phyloP scores from a whole-genome alignment of 78 protist genomes.

The Protostelium mycophagum region DNA sequence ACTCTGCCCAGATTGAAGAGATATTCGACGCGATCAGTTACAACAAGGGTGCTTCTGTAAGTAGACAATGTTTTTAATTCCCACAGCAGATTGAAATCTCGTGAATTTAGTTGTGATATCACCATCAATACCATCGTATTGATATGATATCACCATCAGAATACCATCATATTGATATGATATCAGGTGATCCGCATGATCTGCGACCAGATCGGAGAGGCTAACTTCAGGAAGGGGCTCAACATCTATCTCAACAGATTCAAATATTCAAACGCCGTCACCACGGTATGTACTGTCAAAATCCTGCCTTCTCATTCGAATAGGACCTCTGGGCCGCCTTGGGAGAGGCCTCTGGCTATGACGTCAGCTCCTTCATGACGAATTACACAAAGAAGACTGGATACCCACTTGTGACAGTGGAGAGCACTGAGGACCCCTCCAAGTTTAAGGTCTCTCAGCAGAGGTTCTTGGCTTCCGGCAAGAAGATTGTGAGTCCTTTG shows the following conservation, averaged over 20 bases:
- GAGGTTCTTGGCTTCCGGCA: slow-evolving; percentile 4
- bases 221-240: slow-evolving; percentile 76
- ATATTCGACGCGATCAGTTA: slow-evolving; percentile 89
- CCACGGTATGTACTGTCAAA: slow-evolving; percentile 7
- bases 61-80: not conserved
- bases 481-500: not conserved
- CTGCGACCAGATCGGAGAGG: slow-evolving; percentile 60
- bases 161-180: too few species aligned
- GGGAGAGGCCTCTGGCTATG: slow-evolving; percentile 25
- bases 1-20: slow-evolving; percentile 70
- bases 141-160: too few species aligned
- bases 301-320: not conserved
- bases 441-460: slow-evolving; percentile 7
- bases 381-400: slow-evolving; percentile 73
- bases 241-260: slow-evolving; percentile 51
- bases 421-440: not conserved
- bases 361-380: slow-evolving; percentile 64
- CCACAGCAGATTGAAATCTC: slow-evolving; percentile 31
- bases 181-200: slow-evolving; percentile 77
- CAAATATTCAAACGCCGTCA: slow-evolving; percentile 59
- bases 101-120: too few species aligned
- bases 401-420: slow-evolving; percentile 77
- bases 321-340: slow-evolving; percentile 85
- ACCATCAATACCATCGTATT: too few species aligned
- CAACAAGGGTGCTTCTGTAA: slow-evolving; percentile 51